Conservation (phyloP, 2,329 filamentous ascomycete species). For the Colletotrichum horii region DNA sequence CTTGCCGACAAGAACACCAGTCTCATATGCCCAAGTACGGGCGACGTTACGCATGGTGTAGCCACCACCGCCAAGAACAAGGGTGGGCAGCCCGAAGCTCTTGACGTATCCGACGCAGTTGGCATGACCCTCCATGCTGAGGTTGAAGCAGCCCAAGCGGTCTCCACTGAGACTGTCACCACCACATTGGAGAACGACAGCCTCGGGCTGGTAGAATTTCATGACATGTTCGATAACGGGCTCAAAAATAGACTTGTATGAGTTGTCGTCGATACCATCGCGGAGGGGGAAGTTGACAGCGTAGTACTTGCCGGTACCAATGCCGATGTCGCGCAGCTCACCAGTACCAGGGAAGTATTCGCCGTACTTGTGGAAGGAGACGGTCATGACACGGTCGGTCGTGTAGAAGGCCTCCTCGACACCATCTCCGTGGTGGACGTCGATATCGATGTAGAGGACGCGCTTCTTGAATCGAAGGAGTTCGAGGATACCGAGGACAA, state of each 20-base stretch:
- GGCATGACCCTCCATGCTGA: slow-evolving; percentile 95
- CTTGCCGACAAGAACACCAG: slow-evolving; percentile 84
- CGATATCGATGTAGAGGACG: slow-evolving; percentile 97
- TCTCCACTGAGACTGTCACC: slow-evolving; percentile 95
- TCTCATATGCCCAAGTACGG: slow-evolving; percentile 96
- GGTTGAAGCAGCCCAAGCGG: slow-evolving; percentile 93
- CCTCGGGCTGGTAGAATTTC: slow-evolving; percentile 85
- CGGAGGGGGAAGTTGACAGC: slow-evolving; percentile 90
- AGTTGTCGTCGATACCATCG: slow-evolving; percentile 87
- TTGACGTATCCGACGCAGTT: slow-evolving; percentile 94
- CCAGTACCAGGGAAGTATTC: slow-evolving; percentile 95
- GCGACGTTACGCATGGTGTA: slow-evolving; percentile 98
- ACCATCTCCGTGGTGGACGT: slow-evolving; percentile 92
- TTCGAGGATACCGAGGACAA: slow-evolving; percentile 93
- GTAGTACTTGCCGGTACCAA: slow-evolving; percentile 88
- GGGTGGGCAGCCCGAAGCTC: slow-evolving; percentile 79
- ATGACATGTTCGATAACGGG: slow-evolving; percentile 88
- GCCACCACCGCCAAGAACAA: slow-evolving; percentile 94
- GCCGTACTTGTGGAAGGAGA: slow-evolving; percentile 96
- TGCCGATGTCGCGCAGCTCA: slow-evolving; percentile 83
- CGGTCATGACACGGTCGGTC: slow-evolving; percentile 89
- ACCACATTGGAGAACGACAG: slow-evolving; percentile 94
- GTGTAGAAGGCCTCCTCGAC: slow-evolving; percentile 95
- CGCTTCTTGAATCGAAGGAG: slow-evolving; percentile 89
- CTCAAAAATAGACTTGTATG: slow-evolving; percentile 91